phyloP scores from a whole-genome alignment of 306 rosid genomes.

The Ziziphus jujuba region DNA sequence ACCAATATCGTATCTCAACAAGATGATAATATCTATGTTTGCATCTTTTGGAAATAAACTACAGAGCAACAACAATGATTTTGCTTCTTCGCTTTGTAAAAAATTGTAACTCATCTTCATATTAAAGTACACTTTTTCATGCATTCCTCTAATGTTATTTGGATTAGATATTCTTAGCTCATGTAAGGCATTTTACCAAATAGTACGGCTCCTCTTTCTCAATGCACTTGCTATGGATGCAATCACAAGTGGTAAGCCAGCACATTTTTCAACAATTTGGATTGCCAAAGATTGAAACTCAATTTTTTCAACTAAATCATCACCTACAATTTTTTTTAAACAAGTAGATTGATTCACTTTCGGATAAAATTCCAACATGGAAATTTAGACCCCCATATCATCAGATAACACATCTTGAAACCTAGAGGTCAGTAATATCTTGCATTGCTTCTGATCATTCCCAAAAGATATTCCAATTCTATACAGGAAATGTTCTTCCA shows the following conservation, averaged over 20 bases:
- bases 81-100: constrained; percentile 1
- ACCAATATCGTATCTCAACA: background rate
- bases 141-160: background rate
- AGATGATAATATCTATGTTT: background rate
- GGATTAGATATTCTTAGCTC: constrained; percentile 6
- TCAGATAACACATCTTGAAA: background rate
- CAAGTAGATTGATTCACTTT: background rate
- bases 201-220: background rate
- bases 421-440: background rate
- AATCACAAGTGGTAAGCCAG: constrained; percentile 34
- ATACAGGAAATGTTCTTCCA: background rate
- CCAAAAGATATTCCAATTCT: background rate
- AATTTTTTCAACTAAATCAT: too few species aligned
- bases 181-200: constrained; percentile 23
- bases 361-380: background rate
- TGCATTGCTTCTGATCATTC: background rate
- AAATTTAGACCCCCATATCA: background rate
- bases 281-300: background rate
- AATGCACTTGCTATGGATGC: constrained; percentile 26
- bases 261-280: constrained; percentile 33
- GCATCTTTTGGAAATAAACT: background rate
- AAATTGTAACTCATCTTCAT: constrained; percentile 5
- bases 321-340: background rate
- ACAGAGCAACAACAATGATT: background rate
- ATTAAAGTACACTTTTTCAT: constrained; percentile 12